Evolutionary conservation across 441 rosid genomes (phyloP).

Genomic region (Erysimum cheiri): DNA sequence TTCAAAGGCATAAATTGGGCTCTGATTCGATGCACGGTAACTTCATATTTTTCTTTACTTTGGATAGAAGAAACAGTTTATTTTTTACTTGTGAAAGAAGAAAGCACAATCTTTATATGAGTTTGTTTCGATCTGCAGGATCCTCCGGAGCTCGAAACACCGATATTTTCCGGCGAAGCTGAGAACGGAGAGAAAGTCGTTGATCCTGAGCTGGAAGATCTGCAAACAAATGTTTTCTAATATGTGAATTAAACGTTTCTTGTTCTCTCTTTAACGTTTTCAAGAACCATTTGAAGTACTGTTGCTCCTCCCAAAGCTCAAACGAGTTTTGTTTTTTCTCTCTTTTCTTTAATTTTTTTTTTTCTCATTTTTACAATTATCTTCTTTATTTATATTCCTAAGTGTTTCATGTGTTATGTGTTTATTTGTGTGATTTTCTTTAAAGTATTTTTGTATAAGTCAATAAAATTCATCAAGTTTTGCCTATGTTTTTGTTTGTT

Average conservation of each 20-base stretch:
- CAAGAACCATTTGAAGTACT: constrained; percentile 4
- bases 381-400: background rate
- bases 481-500: no score
- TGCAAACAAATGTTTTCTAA: constrained; percentile 82
- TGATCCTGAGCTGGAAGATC: constrained; percentile 73
- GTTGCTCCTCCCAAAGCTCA: background rate
- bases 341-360: no score
- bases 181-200: constrained; percentile 56
- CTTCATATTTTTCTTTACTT: constrained; percentile 21
- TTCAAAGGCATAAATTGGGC: constrained; percentile 91
- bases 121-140: constrained; percentile 49
- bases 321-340: background rate
- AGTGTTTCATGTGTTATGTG: background rate
- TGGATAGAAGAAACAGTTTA: background rate
- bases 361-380: background rate
- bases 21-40: constrained; percentile 85
- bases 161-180: constrained; percentile 50
- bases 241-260: constrained; percentile 19
- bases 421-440: no score
- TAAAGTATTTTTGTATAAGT: no score
- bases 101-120: background rate
- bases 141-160: constrained; percentile 82
- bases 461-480: no score
- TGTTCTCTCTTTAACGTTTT: background rate
- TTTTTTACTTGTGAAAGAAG: constrained; percentile 29